These are phyloP conservation scores for Solanum pinnatisectum DNA, from an alignment of 257 asterid species.

Conservation along the genomic window DNA sequence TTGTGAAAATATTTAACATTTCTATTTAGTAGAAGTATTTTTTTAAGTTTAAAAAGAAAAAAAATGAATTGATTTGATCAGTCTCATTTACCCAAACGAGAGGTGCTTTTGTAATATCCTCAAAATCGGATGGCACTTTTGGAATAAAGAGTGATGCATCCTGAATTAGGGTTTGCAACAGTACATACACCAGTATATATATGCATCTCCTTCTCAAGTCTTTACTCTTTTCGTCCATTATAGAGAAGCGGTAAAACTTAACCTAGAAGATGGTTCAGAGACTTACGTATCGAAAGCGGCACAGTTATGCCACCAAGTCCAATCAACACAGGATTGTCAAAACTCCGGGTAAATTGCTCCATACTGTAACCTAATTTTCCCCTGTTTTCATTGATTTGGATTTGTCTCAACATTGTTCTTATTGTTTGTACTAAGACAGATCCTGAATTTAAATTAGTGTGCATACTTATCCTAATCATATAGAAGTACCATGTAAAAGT, in stretches of 20 bases:
- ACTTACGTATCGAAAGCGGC: constrained; percentile 66
- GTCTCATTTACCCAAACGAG: not conserved
- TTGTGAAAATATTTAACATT: too few relatives aligned
- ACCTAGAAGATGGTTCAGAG: constrained; percentile 29
- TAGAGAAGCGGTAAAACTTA: not conserved
- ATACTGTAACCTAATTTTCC: not conserved
- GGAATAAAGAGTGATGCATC: not conserved
- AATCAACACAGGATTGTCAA: constrained; percentile 73
- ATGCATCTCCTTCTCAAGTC: fast-evolving
- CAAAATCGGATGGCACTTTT: not conserved
- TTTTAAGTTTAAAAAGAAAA: not conserved
- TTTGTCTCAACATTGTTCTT: not conserved
- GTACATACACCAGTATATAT: not conserved
- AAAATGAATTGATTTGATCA: not conserved
- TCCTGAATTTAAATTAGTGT: not conserved
- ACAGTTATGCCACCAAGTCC: constrained; percentile 82
- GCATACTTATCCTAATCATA: not conserved
- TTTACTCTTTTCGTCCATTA: not conserved
- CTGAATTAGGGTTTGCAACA: constrained; percentile 21
- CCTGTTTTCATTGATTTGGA: not conserved
- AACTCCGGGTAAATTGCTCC: constrained; percentile 46
- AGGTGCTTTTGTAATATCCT: not conserved
- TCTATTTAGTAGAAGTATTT: not conserved
- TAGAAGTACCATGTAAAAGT: not conserved
- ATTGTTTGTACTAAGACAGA: not conserved